Conservation (phyloP, 2,329 filamentous ascomycete species). For the Phaeosphaeriaceae sp. region DNA sequence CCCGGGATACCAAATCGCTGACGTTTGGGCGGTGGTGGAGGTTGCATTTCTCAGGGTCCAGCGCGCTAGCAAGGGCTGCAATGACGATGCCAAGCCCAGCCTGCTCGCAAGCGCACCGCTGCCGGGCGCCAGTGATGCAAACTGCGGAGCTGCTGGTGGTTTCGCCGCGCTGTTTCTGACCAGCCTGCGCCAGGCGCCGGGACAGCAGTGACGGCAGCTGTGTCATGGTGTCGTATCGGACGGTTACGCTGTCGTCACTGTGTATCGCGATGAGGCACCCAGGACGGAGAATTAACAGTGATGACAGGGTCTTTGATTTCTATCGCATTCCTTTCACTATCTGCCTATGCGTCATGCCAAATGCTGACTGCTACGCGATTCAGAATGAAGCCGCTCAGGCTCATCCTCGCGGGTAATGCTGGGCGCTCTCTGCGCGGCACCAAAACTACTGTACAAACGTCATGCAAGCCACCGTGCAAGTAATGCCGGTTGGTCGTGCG, state of each 20-base stretch:
- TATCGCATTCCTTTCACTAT: slow-evolving; percentile 22
- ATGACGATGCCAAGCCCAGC: slow-evolving; percentile 28
- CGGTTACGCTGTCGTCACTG: slow-evolving; percentile 15
- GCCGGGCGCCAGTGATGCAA: slow-evolving; percentile 23
- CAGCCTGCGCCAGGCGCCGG: slow-evolving; percentile 1
- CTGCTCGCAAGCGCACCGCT: slow-evolving; percentile 15
- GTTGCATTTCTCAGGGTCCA: slow-evolving; percentile 26
- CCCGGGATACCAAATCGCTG: slow-evolving; percentile 23
- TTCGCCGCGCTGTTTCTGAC: slow-evolving; percentile 6
- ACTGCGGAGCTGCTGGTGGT: slow-evolving; percentile 18
- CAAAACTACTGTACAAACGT: slow-evolving; percentile 45
- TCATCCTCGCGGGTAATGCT: slow-evolving; percentile 6
- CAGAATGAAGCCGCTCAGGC: not conserved
- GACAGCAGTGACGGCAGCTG: slow-evolving; percentile 13
- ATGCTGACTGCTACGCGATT: not conserved
- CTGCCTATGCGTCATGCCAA: slow-evolving; percentile 27
- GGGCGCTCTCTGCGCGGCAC: slow-evolving; percentile 8
- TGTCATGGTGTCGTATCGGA: slow-evolving; percentile 9
- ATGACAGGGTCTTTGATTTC: slow-evolving; percentile 34
- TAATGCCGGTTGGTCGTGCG: slow-evolving; percentile 25
- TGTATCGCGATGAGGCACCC: slow-evolving; percentile 7
- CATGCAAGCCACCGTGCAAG: slow-evolving; percentile 29
- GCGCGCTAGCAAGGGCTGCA: slow-evolving; percentile 12
- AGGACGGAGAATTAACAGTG: not conserved
- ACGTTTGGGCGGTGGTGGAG: slow-evolving; percentile 12